Percentiles rank a stretch among this genome's conserved stretches.
Conservation (phyloP, 2,329 filamentous ascomycete species). For the Ophiostoma quercus region DNA sequence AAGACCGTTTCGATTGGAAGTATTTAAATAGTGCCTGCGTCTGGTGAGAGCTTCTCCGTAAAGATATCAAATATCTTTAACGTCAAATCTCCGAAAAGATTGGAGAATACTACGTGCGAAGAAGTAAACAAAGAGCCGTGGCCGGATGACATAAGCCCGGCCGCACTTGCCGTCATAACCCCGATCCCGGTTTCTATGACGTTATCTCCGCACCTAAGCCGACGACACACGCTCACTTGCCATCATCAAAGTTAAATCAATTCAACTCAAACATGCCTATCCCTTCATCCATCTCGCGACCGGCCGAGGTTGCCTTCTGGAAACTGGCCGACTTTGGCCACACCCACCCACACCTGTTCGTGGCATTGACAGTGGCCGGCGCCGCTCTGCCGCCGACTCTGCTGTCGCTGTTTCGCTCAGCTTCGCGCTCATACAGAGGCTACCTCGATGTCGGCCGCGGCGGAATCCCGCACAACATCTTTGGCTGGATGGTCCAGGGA, state of each 20-base stretch:
- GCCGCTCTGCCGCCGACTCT: not conserved
- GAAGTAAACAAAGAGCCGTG: not conserved
- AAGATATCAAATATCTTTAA: not conserved
- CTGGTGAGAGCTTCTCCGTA: not conserved
- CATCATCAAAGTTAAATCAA: not conserved
- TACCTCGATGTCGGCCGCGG: slow-evolving; percentile 37
- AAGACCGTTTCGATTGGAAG: not conserved
- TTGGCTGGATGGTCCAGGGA: slow-evolving; percentile 40
- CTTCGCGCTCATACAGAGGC: not conserved
- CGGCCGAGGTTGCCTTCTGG: not conserved
- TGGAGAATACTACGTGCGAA: not conserved
- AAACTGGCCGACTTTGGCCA: slow-evolving; percentile 3
- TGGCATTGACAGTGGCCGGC: not conserved
- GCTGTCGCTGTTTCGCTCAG: not conserved
- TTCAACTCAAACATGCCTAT: not conserved
- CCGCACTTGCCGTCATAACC: not conserved
- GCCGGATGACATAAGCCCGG: slow-evolving; percentile 5
- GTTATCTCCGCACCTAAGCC: not conserved
- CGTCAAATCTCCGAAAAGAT: not conserved
- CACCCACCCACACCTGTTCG: not conserved
- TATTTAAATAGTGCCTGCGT: not conserved
- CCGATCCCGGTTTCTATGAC: not conserved
- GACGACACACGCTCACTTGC: not conserved
- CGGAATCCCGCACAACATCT: slow-evolving; percentile 40
- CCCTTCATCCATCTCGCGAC: not conserved